Conservation (phyloP, 495 filamentous ascomycete species). For the Aspergillus heteromorphus region DNA sequence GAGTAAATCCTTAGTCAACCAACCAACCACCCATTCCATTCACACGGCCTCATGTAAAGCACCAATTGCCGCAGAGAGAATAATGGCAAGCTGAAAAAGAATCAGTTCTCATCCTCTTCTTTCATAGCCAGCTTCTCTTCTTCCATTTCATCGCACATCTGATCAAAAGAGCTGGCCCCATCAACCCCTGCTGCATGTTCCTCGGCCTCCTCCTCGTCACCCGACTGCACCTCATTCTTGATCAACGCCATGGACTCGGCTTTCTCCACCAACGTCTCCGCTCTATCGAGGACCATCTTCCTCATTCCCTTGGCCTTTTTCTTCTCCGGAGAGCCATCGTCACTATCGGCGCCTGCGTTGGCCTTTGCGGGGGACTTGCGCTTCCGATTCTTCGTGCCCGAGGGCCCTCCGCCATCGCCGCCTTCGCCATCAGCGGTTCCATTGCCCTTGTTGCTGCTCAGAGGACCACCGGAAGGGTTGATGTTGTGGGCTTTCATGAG, state of each 20-base stretch:
- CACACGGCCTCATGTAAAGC: too few species aligned
- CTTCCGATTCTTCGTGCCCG: not conserved
- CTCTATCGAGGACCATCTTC: not conserved
- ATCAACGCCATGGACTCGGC: not conserved
- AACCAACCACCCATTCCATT: not conserved
- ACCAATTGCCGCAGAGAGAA: too few species aligned
- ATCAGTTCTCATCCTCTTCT: not conserved
- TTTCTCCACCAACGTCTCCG: not conserved
- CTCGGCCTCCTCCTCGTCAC: not conserved
- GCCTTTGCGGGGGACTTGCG: not conserved
- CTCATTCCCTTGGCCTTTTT: not conserved
- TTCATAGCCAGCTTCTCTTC: not conserved
- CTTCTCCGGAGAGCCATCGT: not conserved
- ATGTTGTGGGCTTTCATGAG: constrained; percentile 50
- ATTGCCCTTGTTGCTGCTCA: not conserved
- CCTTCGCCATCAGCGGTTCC: not conserved
- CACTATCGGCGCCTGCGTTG: too few species aligned
- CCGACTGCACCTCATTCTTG: not conserved
- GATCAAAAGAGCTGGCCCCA: not conserved
- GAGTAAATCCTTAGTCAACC: not conserved
- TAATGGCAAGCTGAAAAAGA: too few species aligned
- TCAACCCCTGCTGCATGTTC: not conserved
- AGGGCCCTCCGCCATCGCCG: not conserved
- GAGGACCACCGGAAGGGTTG: not conserved
- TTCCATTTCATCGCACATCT: too few species aligned